Evolutionary conservation across 1,284 basidiomycete genomes (phyloP), one percentile per base, ranked within the genome.

Genomic region (Chalciporus sp.): DNA sequence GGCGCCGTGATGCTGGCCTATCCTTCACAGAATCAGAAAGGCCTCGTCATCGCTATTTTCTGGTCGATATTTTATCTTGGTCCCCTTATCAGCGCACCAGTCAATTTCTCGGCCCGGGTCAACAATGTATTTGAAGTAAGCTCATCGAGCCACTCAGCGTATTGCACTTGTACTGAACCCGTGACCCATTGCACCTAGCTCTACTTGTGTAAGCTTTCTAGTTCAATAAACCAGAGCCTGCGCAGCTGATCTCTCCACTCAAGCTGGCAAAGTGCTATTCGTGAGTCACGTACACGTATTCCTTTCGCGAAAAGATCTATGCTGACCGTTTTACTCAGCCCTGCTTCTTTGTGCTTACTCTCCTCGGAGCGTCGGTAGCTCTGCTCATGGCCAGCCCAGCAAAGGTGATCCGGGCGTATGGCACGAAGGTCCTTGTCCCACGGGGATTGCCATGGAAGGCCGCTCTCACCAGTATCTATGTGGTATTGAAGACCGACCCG

Each of bases 61-160:
- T 90, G 87, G 87, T 72, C 78, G 50, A 81, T 86, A 61, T 86
- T 88, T 73, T 86, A 86, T 58, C 61, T 85, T 35, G 83, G 86
- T 19, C 83, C 82, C 10, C 83, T 85, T 10, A 78, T 88, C 28
- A 86, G 87, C 11, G 76, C 81, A 2, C 76, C 83, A 9, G 81
- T 87, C 33, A 16, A 37, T 76, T 83, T 14, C 71, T 86, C 33
- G 83, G 76, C 0, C 72, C 80, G 81, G 61, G 79, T 72, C 58
- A 54, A 79, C 23, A 42, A 73, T 71, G 16, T 71, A 59, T 6
- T 6, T 23, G 23, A 23, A 48, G 77, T 76, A n/a, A 20, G 64
- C 42, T 37, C 3, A 1, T n/a, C 2, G 40, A 9, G 5, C 35
- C 17, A 0, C 0, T 2, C 23, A n/a, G 23, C 4, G 3, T 14